Conservation (phyloP, 2,329 filamentous ascomycete genomes). For the Alternaria incomplexa region DNA sequence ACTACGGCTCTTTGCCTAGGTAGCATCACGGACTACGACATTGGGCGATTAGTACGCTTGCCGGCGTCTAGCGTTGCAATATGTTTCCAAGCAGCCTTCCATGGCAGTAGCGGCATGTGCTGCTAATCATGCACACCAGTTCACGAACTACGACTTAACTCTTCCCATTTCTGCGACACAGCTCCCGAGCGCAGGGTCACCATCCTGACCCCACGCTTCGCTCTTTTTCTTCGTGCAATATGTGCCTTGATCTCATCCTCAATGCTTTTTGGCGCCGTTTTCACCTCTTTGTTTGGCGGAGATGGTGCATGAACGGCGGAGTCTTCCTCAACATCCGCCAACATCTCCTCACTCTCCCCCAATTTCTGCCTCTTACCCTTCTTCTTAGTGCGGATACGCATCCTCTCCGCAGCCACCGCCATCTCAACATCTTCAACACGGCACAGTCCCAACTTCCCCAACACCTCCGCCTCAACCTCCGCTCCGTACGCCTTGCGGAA, state of each 20-base stretch:
- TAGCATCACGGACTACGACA: too few species aligned
- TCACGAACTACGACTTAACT: background rate
- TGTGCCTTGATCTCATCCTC: background rate
- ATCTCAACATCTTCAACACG: background rate
- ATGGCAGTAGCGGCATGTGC: too few species aligned
- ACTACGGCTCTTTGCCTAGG: too few species aligned
- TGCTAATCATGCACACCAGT: background rate
- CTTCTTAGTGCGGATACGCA: background rate
- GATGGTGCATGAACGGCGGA: background rate
- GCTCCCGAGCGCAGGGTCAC: background rate
- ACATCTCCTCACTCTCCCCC: background rate
- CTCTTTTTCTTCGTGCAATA: background rate
- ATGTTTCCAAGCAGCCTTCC: background rate
- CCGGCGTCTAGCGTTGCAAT: too few species aligned
- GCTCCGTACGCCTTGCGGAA: slow-evolving; percentile 9
- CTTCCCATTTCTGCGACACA: background rate
- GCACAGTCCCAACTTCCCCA: background rate
- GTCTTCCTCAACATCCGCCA: background rate
- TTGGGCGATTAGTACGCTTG: too few species aligned
- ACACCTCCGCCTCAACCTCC: background rate
- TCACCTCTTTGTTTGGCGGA: background rate
- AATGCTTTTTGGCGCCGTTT: background rate
- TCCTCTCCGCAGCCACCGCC: background rate
- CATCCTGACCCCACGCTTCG: background rate
- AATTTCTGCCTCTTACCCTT: background rate